Percentiles rank a stretch among this genome's conserved stretches.
phyloP scores from a whole-genome alignment of 2,329 filamentous ascomycete species.

The Teratosphaeria epicoccoides region DNA sequence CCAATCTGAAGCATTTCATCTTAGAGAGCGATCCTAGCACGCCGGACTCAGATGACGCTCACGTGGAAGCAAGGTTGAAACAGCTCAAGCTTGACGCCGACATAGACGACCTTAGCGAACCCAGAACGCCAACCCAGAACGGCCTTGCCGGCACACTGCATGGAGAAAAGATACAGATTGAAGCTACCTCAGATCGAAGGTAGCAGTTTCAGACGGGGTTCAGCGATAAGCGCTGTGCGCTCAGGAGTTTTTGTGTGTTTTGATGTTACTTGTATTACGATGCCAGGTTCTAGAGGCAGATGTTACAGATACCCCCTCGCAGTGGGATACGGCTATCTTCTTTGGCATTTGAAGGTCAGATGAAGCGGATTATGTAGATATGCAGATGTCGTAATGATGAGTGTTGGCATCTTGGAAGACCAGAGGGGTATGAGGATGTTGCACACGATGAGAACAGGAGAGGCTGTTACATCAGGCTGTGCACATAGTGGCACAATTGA shows the following conservation, averaged over 20 bases:
- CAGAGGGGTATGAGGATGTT: not conserved
- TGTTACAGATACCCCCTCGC: not conserved
- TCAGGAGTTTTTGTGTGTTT: not conserved
- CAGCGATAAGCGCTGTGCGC: not conserved
- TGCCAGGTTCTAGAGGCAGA: not conserved
- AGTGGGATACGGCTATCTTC: not conserved
- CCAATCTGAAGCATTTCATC: conserved; percentile 21
- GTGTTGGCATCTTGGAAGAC: not conserved
- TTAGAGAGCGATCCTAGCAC: conserved; percentile 10
- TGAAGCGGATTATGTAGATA: not conserved
- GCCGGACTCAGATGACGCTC: conserved; percentile 4
- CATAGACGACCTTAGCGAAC: conserved; percentile 10
- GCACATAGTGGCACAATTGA: not conserved
- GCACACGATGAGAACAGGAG: not conserved
- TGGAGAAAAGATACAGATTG: not conserved
- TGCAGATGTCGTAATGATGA: not conserved
- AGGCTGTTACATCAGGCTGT: not conserved
- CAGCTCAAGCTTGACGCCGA: conserved; percentile 9
- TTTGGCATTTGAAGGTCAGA: not conserved
- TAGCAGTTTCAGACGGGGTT: not conserved
- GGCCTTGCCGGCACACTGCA: not conserved
- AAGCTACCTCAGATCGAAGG: not conserved
- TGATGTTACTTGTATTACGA: not conserved
- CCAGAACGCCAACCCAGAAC: conserved; percentile 14
- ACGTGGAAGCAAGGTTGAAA: conserved; percentile 7